Conservation (phyloP, 2,329 filamentous ascomycete species). For the Pseudofabraea citricarpa region DNA sequence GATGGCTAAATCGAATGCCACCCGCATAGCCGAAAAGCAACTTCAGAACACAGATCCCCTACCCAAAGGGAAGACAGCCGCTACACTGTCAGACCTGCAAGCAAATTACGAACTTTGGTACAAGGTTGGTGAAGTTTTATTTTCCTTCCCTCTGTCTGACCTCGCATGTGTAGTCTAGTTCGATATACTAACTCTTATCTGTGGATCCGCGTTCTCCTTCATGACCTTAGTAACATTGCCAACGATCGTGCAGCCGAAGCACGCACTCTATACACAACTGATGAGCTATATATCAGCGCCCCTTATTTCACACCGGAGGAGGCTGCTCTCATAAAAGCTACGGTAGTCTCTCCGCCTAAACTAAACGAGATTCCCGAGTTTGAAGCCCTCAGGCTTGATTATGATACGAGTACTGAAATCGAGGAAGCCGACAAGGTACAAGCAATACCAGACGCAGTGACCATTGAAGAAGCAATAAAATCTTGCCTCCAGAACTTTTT, state of each 20-base stretch:
- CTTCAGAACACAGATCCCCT: not conserved
- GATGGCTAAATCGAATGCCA: not conserved
- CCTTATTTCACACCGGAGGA: conserved; percentile 23
- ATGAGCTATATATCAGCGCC: conserved; percentile 24
- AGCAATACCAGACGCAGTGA: conserved; percentile 9
- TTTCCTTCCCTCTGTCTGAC: not conserved
- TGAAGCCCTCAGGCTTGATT: not conserved
- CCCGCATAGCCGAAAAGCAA: not conserved
- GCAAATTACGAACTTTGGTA: not conserved
- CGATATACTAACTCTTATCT: not conserved
- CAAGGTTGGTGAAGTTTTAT: not conserved
- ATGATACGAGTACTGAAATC: conserved; percentile 3
- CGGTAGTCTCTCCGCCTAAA: conserved; percentile 7
- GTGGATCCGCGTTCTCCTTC: conserved; percentile 17
- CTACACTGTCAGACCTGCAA: not conserved
- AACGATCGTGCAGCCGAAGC: conserved; percentile 12
- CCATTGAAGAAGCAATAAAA: conserved; percentile 20
- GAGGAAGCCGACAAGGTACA: conserved; percentile 1
- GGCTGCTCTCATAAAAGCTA: conserved; percentile 14
- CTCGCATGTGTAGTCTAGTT: not conserved
- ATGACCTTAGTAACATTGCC: conserved; percentile 19
- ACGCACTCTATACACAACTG: conserved; percentile 14
- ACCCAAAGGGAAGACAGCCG: not conserved
- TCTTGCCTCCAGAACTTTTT: conserved; percentile 19
- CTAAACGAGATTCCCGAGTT: conserved; percentile 9